Evolutionary conservation across 1,139 yeast species (phyloP), one percentile per base, ranked within the genome.

Genomic region (Geotrichum restrictum): DNA sequence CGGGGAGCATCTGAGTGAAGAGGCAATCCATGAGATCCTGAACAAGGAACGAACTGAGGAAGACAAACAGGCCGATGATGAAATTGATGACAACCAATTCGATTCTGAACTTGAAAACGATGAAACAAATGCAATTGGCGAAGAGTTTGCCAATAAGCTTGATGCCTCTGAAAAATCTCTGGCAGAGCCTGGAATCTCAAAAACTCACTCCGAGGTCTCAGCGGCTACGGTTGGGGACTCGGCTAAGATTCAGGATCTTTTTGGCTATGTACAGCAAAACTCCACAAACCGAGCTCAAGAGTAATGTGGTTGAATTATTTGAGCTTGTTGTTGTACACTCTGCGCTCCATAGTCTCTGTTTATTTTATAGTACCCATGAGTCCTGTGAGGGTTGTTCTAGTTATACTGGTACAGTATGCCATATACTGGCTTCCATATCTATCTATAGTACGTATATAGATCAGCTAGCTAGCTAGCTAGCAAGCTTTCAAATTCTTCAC

Each of bases 41-140:
- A 41, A 34, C 60, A 56, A 49, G 53, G 61, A 48, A 13, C 59
- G 55, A 10, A 57, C 58, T 6, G 62, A 56, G 39, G 63, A 59
- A 4, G 56, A 48, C 14, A 64, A 58, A 7, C 67, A 61, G 2
- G 66, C 29, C n/a, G 45, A 22, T 18, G 48, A 45, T 6, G 45
- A 46, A n/a, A 36, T 42, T 11, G 47, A 43, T 19, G 50, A 48
- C 34, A 38, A 36, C 10, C 38, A 39, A 6, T 39, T 16, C 13
- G 44, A 44, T n/a, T 11, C 14, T 13, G 45, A 37, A 27, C 44
- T 47, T 18, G 57, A 56, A 34, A 53, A 56, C 21, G 56, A 52
- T 11, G 51, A 43, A 13, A 33, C n/a, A 14, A 19, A n/a, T 19
- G 47, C 14, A 3, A n/a, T 19, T 7, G 39, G 45, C 14, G 31